phyloP scores from a whole-genome alignment of 2,329 filamentous ascomycete species.

The Aspergillaceae sp. region DNA sequence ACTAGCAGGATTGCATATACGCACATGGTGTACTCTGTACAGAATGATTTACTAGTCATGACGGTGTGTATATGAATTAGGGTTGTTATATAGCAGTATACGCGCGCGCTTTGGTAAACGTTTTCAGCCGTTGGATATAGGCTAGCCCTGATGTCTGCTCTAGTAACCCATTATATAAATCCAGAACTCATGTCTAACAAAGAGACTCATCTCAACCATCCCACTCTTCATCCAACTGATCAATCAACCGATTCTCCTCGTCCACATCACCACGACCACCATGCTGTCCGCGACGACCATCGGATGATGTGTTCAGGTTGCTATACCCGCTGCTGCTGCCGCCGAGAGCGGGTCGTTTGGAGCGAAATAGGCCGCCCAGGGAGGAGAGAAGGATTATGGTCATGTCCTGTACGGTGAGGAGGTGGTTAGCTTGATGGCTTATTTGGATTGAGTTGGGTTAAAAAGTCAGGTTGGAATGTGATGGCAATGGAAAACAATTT shows the following conservation, averaged over 20 bases:
- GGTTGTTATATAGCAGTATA: too few relatives aligned
- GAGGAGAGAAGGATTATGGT: constrained; percentile 40
- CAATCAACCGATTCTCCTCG: constrained; percentile 88
- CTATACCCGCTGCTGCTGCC: constrained; percentile 3
- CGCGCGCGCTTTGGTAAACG: too few relatives aligned
- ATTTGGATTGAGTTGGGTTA: not conserved
- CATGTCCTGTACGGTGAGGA: constrained; percentile 34
- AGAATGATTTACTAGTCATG: too few relatives aligned
- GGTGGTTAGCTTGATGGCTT: not conserved
- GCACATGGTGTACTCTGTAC: too few relatives aligned
- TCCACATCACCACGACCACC: constrained; percentile 44
- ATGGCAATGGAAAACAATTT: not conserved
- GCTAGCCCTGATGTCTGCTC: too few relatives aligned
- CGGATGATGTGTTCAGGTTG: not conserved
- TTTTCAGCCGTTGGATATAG: too few relatives aligned
- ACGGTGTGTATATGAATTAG: too few relatives aligned
- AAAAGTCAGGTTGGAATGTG: not conserved
- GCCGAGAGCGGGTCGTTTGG: constrained; percentile 22
- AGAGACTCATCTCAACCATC: constrained; percentile 50
- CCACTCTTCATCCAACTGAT: constrained; percentile 96
- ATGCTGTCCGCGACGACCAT: not conserved
- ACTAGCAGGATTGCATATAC: not conserved
- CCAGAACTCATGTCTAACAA: not conserved
- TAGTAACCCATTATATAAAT: too few relatives aligned
- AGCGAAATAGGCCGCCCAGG: constrained; percentile 31